Evolutionary conservation across 2,329 filamentous ascomycete genomes (phyloP).

Genomic region (Diaporthe vaccinii): DNA sequence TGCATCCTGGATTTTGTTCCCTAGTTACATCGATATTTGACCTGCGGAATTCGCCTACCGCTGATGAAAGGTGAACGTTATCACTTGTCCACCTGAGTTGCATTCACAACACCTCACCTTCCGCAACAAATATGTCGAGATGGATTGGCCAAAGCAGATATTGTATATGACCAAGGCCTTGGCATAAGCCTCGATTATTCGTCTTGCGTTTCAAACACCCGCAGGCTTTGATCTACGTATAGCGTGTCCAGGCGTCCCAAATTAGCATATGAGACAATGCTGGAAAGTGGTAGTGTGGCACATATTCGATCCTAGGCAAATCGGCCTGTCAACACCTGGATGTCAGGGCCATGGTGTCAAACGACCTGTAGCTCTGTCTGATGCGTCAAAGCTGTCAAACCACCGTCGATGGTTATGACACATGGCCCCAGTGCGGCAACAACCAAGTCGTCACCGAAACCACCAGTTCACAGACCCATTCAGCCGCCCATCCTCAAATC

Average conservation of each 20-base stretch:
- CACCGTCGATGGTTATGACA: background rate
- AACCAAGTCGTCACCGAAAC: conserved; percentile 69
- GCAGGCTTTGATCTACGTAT: background rate
- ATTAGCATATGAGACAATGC: background rate
- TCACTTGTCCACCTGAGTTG: too few species aligned
- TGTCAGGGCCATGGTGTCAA: too few species aligned
- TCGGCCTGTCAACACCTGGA: background rate
- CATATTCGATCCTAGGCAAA: too few species aligned
- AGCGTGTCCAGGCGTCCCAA: background rate
- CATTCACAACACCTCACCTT: background rate
- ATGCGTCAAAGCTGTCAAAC: background rate
- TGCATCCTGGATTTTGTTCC: too few species aligned
- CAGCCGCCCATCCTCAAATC: conserved; percentile 57
- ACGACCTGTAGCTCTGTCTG: background rate
- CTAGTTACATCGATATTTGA: too few species aligned
- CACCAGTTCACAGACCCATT: conserved; percentile 78
- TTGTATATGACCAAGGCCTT: background rate
- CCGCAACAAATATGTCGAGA: background rate
- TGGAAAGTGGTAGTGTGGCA: background rate
- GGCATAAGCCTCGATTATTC: background rate
- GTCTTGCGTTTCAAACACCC: background rate
- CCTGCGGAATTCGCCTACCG: too few species aligned
- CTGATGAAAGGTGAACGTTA: too few species aligned
- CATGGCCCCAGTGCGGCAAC: too few species aligned
- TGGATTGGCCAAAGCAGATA: background rate